Base-by-base conservation (phyloP, 176 grass and related monocot genomes). In the Hordeum marinum region DNA sequence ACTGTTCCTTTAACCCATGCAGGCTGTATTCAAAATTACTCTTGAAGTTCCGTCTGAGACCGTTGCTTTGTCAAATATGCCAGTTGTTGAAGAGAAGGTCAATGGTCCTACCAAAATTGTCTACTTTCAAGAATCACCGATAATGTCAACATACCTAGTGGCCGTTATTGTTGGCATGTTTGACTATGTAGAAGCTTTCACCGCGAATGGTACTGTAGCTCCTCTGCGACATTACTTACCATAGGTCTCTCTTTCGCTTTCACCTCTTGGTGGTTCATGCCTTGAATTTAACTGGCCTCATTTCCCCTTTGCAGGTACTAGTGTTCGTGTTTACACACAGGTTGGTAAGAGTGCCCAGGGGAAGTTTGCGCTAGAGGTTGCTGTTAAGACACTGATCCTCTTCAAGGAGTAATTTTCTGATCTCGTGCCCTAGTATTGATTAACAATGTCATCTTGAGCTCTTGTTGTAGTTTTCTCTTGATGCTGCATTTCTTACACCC, bases 81-180 rank as follows among this genome's bases (percentile, higher is more conserved):
- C 96, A 43, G 85, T 92, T 7, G 61, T 89, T 84, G 93, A 95
- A 79, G 96, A 98, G 85, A 94, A 94, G 83, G 54, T 75, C 48
- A 90, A 98, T 90, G 96, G 93, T 18, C 39, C 77, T 84, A 86
- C 87, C 54, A 98, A 93, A 90, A 85, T 52, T 78, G 46, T 98
- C 31, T 90, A 70, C 64, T 95, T 98, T 67, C 80, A 98, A 70
- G 95, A 95, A 92, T 88, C 92, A 48, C 95, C 93, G 40, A 94
- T 98, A 90, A 98, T 98, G 96, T 98, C 96, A 37, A 98, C 96
- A 61, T 98, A 98, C 85, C 84, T 97, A 67, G 90, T 94, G 63
- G 94, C 91, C 46, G 77, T 95, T 87, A 90, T 98, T 90, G 87
- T 98, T 87, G 95, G 95, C 59, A 85, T 92, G 65, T 95, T 98